phyloP scores from a whole-genome alignment of 441 rosid species.

The Arabidopsis hybrid region DNA sequence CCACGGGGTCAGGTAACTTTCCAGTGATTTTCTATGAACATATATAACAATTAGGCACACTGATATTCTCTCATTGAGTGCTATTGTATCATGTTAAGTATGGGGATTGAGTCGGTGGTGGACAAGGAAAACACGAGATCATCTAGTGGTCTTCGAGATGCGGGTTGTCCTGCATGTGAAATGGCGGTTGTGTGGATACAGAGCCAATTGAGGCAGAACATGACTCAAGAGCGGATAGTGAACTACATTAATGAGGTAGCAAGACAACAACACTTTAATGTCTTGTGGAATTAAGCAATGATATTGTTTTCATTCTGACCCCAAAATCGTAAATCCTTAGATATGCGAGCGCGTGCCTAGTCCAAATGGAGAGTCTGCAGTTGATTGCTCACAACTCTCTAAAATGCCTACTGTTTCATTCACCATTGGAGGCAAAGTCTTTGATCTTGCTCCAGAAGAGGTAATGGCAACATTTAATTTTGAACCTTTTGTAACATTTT shows the following conservation, averaged over 20 bases:
- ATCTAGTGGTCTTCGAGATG: slow-evolving; percentile 49
- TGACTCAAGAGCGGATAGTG: slow-evolving; percentile 57
- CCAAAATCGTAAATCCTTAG: slow-evolving; percentile 38
- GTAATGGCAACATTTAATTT: too few species aligned
- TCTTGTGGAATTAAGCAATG: neutral
- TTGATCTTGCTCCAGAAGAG: slow-evolving; percentile 63
- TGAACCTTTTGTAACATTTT: too few species aligned
- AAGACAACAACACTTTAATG: neutral
- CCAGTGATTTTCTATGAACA: neutral
- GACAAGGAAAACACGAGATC: slow-evolving; percentile 48
- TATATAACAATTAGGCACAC: slow-evolving; percentile 2
- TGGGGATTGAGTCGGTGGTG: slow-evolving; percentile 65
- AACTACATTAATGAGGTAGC: slow-evolving; percentile 58
- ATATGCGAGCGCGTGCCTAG: slow-evolving; percentile 69
- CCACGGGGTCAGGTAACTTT: slow-evolving; percentile 60
- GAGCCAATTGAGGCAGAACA: slow-evolving; percentile 61
- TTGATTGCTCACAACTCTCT: slow-evolving; percentile 61
- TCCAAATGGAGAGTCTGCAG: slow-evolving; percentile 70
- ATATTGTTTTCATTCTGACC: neutral
- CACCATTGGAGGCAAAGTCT: slow-evolving; percentile 64
- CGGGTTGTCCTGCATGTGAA: slow-evolving; percentile 69
- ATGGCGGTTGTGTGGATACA: slow-evolving; percentile 77
- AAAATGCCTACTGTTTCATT: slow-evolving; percentile 70
- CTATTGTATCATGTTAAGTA: slow-evolving; percentile 32
- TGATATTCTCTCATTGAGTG: neutral